These are phyloP conservation scores for Calonectria hawksworthii DNA, from an alignment of 2,329 filamentous ascomycete genomes.

Conservation along the genomic window DNA sequence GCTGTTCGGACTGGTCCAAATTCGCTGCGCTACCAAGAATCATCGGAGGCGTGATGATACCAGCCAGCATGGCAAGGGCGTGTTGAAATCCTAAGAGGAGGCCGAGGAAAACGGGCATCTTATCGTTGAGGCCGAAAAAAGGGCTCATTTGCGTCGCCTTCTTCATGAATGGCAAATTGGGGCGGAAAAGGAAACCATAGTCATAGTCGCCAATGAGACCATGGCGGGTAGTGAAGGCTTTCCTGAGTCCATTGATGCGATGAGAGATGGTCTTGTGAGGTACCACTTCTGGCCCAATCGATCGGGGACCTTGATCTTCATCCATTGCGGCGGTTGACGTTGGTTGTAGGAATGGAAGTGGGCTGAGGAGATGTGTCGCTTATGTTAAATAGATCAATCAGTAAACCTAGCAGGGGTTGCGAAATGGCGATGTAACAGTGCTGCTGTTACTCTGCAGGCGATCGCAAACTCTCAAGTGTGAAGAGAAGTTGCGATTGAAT, in stretches of 20 bases:
- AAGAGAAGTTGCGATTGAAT: conserved; percentile 4
- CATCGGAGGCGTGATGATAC: conserved; percentile 83
- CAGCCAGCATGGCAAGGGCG: conserved; percentile 81
- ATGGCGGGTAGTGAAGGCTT: conserved; percentile 69
- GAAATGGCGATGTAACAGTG: conserved; percentile 1
- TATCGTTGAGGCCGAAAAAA: conserved; percentile 87
- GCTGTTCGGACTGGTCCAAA: conserved; percentile 70
- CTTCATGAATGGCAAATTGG: conserved; percentile 86
- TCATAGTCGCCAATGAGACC: conserved; percentile 90
- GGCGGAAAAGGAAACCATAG: conserved; percentile 89
- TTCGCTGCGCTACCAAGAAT: conserved; percentile 78
- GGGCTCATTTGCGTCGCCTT: conserved; percentile 68
- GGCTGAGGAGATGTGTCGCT: conserved; percentile 17
- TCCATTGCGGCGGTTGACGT: conserved; percentile 59
- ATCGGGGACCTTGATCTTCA: conserved; percentile 67
- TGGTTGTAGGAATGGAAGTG: conserved; percentile 2
- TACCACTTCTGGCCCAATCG: conserved; percentile 59
- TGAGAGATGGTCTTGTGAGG: conserved; percentile 49
- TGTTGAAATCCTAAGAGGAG: conserved; percentile 85
- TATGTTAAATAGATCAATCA: neutral
- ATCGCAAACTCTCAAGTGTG: neutral
- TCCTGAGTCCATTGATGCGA: conserved; percentile 46
- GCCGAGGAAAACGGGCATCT: conserved; percentile 81
- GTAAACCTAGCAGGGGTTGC: neutral
- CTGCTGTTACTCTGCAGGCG: neutral